Base-by-base conservation (phyloP, 371 early-diverging fungal genomes). In the Mortierella sp. region DNA sequence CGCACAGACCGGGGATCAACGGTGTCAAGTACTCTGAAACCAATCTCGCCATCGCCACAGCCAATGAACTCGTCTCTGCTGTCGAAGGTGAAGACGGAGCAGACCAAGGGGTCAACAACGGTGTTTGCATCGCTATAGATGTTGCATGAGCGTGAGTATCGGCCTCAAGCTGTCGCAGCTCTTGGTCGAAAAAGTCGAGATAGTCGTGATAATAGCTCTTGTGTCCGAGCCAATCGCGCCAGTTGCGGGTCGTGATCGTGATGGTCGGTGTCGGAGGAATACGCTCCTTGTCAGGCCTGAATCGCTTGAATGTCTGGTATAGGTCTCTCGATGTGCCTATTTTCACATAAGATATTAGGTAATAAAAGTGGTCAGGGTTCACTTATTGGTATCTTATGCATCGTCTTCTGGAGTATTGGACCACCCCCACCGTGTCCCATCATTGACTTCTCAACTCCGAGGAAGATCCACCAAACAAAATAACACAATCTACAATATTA, bases 171-270 rank as follows among this genome's bases (percentile, higher is more conserved):
- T 72, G 76, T 41, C 63, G 66, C 50, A 80, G 16, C 53, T 80
- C 80, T 29, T 72, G 76, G 45, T 80, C 76, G 37, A 80, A 80
- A 61, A 80, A 80, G 43, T 80, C 80, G 44, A 80, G 80, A 44
- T 80, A 80, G 70, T 80, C 80, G 63, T 80, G 80, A 48, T 80
- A 80, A 39, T 80, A 80, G 48, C 76, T 76, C 47, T 80, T 80
- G 70, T 76, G 80, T 19, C 80, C 80, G 10, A 80, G 64, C 80
- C 80, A 80, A 52, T 80, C 80, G 48, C 76, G 76, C 80, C 80
- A 80, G 70, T 80, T 80, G 64, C 73, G 73, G 1, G 76, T 52
- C 4, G 76, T 80, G 63, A 80, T 80, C 29, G 69, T 76, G 70
- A 80, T 80, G 52, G 80, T 76, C 37, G 80, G 73, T 31, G 73